Percentiles rank a stretch among this genome's conserved stretches.
Conservation (phyloP, 768 basidiomycete species). For the Inosperma sp. region DNA sequence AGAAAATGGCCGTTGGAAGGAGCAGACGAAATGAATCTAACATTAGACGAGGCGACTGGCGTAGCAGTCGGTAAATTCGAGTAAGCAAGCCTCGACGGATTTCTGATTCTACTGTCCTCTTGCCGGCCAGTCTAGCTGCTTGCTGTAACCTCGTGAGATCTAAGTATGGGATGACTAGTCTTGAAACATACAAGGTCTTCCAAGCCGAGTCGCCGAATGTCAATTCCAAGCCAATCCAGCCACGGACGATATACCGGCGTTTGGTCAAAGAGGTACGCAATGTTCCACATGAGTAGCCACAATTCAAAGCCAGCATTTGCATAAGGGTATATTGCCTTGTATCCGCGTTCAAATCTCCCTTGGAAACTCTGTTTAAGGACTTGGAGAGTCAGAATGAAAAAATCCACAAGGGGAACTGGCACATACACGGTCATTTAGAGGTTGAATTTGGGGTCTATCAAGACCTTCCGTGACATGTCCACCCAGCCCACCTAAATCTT, state of each 20-base stretch:
- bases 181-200: conserved; percentile 66
- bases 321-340: conserved; percentile 80
- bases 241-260: conserved; percentile 88
- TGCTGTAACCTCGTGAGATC: conserved; percentile 32
- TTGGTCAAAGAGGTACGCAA: conserved; percentile 86
- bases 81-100: conserved; percentile 36
- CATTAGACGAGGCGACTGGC: conserved; percentile 54
- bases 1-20: conserved; percentile 87
- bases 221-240: conserved; percentile 81
- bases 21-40: conserved; percentile 76
- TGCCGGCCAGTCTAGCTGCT: conserved; percentile 33
- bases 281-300: conserved; percentile 80
- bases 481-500: conserved; percentile 74
- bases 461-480: conserved; percentile 60
- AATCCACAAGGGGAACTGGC: neutral
- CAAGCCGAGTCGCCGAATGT: conserved; percentile 70
- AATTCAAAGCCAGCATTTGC: conserved; percentile 70
- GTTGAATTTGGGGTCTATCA: conserved; percentile 40
- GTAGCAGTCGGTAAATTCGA: conserved; percentile 44
- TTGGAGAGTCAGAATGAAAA: neutral
- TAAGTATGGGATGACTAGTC: neutral
- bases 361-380: conserved; percentile 41
- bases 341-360: conserved; percentile 53
- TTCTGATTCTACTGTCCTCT: conserved; percentile 27
- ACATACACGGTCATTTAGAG: conserved; percentile 51